Evolutionary conservation across 345 rosid species (phyloP).

Genomic region (Lenwebbia sp.): DNA sequence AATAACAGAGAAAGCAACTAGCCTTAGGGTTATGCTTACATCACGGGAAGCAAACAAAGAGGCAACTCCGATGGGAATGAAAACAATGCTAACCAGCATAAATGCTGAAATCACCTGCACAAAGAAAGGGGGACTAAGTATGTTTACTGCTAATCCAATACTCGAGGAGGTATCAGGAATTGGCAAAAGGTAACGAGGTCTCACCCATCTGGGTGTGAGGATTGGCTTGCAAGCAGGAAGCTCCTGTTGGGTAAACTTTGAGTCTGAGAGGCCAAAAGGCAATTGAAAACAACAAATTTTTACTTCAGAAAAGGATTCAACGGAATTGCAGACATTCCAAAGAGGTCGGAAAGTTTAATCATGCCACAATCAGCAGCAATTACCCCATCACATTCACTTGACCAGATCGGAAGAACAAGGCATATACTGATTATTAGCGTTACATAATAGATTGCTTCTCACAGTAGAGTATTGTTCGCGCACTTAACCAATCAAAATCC

Average conservation of each 20-base stretch:
- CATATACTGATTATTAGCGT: not conserved
- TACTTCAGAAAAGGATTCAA: not conserved
- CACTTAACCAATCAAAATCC: not conserved
- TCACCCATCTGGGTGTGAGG: conserved; percentile 92
- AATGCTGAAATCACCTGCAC: conserved; percentile 82
- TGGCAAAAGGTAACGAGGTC: not conserved
- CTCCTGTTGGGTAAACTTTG: conserved; percentile 91
- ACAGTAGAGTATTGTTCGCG: not conserved
- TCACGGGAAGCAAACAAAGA: conserved; percentile 81
- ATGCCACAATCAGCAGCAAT: not conserved
- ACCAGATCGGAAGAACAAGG: not conserved
- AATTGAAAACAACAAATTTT: not conserved
- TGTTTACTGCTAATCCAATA: not conserved
- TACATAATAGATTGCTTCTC: not conserved
- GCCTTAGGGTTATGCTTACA: conserved; percentile 10
- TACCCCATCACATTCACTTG: not conserved
- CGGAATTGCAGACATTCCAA: not conserved
- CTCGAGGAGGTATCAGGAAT: not conserved
- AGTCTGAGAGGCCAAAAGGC: conserved; percentile 43
- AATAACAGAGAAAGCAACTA: not conserved
- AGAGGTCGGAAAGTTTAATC: not conserved
- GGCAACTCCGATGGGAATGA: conserved; percentile 93
- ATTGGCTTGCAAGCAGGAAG: conserved; percentile 99
- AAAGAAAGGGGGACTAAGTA: not conserved
- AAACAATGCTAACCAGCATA: conserved; percentile 81